phyloP scores from a whole-genome alignment of 352 stramenopile genomes.

The Pythium vanterpoolii region DNA sequence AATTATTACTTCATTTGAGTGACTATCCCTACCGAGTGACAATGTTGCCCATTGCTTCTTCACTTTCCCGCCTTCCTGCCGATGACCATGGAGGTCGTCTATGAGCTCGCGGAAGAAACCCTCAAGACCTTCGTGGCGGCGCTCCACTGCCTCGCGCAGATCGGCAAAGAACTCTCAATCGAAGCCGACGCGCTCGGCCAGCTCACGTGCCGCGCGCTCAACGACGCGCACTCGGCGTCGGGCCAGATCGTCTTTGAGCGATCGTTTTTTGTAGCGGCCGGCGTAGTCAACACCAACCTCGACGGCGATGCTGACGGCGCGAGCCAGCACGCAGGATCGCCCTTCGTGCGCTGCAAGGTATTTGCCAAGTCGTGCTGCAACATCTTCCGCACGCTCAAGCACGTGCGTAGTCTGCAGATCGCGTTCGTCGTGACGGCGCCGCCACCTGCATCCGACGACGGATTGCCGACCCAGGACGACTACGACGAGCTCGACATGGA shows the following conservation, averaged over 20 bases:
- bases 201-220: slow-evolving; percentile 70
- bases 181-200: slow-evolving; percentile 51
- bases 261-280: slow-evolving; percentile 57
- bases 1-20: slow-evolving; percentile 11
- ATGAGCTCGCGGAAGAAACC: slow-evolving; percentile 71
- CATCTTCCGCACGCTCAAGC: slow-evolving; percentile 81
- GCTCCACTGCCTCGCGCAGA: slow-evolving; percentile 72
- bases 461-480: slow-evolving; percentile 7
- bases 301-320: not conserved
- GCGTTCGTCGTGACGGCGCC: slow-evolving; percentile 46
- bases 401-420: slow-evolving; percentile 75
- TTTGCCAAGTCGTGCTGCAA: slow-evolving; percentile 77
- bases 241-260: slow-evolving; percentile 56
- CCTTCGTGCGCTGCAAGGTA: slow-evolving; percentile 73
- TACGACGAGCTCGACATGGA: slow-evolving; percentile 55
- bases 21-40: slow-evolving; percentile 10
- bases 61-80: not conserved
- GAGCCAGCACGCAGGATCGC: slow-evolving; percentile 9
- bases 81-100: slow-evolving; percentile 57
- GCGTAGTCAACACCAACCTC: slow-evolving; percentile 6
- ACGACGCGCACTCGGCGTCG: slow-evolving; percentile 82
- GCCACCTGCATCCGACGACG: slow-evolving; percentile 20
- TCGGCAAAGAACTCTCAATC: slow-evolving; percentile 76
- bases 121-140: slow-evolving; percentile 76
- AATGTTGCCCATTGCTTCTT: not conserved